Base-by-base conservation (phyloP, 2,329 filamentous ascomycete species). In the Penicillium janthinellum region DNA sequence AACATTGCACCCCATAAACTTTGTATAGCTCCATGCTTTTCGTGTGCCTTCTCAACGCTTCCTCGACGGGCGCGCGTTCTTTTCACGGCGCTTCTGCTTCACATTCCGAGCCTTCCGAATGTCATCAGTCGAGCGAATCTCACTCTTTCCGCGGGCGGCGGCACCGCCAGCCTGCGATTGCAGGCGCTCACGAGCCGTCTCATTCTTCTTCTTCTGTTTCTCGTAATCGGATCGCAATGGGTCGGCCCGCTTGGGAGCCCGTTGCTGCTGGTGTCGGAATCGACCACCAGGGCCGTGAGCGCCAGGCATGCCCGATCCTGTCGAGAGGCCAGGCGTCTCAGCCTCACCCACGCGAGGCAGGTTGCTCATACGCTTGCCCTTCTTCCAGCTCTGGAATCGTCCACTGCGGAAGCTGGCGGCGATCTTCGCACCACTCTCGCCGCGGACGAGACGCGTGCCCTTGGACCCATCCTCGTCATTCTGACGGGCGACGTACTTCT, bases 381-480 rank as follows among this genome's bases (percentile, higher is more conserved):
- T 92, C 75, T 89, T 90, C 96, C 95, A 99, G 65, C 85, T 86
- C 73, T 98, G 93, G 80, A 96, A 99, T 48, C 94, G 88, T 38
- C 96, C 95, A 75, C 89, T 93, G 73, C 94, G 89, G 86, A 99
- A 98, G 61, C 85, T 90, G 48, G 95, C 92, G 1, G 95, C 92
- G 69, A 99, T 97, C 82, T 97, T 98, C 81, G 94, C 91, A 56
- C 95, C 95, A 71, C 87, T 91, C 79, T 99, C 95, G 70, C 95
- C 93, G 63, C 86, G 85, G 58, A 97, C 89, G 80, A 97, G 88
- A 50, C 85, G 84, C 72, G 88, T 89, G 38, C 85, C 85, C 70
- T 87, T 88, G 34, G 86, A 96, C 41, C 95, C 95, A 78, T 99
- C 96, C 68, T 96, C 91, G 78, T 99, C 95, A 82, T 99, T 98